phyloP scores from a whole-genome alignment of 306 rosid genomes.

The Comarum palustre region DNA sequence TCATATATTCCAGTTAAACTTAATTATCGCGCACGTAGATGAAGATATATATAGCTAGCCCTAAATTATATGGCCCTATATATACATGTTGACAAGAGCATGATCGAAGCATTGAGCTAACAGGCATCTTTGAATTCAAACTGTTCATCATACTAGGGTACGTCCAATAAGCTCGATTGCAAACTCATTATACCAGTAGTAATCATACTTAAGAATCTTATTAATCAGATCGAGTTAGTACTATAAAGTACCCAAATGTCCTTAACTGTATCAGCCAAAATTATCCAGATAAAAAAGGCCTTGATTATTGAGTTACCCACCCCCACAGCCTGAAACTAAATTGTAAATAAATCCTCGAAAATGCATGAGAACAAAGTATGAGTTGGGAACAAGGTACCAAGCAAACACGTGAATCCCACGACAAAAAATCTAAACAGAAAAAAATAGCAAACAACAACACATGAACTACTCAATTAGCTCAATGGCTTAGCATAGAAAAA shows the following conservation, averaged over 20 bases:
- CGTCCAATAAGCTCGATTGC: too few relatives aligned
- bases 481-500: not conserved
- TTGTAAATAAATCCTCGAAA: not conserved
- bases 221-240: not conserved
- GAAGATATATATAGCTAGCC: too few relatives aligned
- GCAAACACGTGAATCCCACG: slow-evolving; percentile 12
- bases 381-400: not conserved
- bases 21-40: too few relatives aligned
- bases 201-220: not conserved
- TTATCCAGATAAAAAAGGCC: not conserved
- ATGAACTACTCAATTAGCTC: not conserved
- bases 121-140: too few relatives aligned
- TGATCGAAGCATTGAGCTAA: too few relatives aligned
- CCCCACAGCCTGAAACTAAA: not conserved
- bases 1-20: too few relatives aligned
- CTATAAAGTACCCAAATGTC: not conserved
- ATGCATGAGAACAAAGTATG: not conserved
- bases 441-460: not conserved
- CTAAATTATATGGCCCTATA: too few relatives aligned
- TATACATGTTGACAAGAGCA: too few relatives aligned
- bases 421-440: not conserved
- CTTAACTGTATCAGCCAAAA: not conserved
- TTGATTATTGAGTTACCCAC: not conserved
- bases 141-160: too few relatives aligned
- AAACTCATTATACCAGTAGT: too few relatives aligned